Evolutionary conservation across 2,329 filamentous ascomycete genomes (phyloP).

Genomic region (Cryphonectria japonica): DNA sequence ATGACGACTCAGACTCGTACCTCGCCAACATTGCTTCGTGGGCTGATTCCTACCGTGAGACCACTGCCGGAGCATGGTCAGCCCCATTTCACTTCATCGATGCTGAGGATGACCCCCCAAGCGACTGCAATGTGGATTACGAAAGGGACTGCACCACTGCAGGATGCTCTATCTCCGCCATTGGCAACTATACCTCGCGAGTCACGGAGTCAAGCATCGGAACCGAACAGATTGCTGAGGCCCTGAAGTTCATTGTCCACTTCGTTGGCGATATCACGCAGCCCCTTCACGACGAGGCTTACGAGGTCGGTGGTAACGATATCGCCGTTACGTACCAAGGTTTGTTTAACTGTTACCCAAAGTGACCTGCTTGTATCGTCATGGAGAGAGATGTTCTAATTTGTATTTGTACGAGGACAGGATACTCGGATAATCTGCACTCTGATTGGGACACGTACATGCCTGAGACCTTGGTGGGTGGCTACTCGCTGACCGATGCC

Average conservation of each 20-base stretch:
- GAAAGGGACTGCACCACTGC: conserved; percentile 48
- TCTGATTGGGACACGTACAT: conserved; percentile 62
- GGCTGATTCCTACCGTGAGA: conserved; percentile 54
- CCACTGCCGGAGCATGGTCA: conserved; percentile 49
- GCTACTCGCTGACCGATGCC: conserved; percentile 38
- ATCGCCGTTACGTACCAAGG: conserved; percentile 57
- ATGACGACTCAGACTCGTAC: conserved; percentile 37
- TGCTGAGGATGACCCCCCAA: conserved; percentile 55
- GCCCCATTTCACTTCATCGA: conserved; percentile 57
- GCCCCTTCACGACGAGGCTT: conserved; percentile 57
- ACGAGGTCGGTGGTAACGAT: conserved; percentile 59
- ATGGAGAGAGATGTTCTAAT: neutral
- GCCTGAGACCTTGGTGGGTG: conserved; percentile 46
- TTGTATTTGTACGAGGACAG: neutral
- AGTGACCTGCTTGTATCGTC: neutral
- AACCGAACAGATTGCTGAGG: conserved; percentile 36
- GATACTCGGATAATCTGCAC: conserved; percentile 60
- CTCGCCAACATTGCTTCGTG: conserved; percentile 50
- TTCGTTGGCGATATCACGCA: conserved; percentile 62
- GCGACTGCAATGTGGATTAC: conserved; percentile 47
- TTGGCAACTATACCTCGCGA: conserved; percentile 41
- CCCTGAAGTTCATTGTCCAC: conserved; percentile 48
- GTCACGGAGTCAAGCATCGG: conserved; percentile 30
- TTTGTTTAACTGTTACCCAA: neutral
- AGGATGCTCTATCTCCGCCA: conserved; percentile 51